Evolutionary conservation across 2,329 filamentous ascomycete genomes (phyloP).

Genomic region (Talaromyces sp.): DNA sequence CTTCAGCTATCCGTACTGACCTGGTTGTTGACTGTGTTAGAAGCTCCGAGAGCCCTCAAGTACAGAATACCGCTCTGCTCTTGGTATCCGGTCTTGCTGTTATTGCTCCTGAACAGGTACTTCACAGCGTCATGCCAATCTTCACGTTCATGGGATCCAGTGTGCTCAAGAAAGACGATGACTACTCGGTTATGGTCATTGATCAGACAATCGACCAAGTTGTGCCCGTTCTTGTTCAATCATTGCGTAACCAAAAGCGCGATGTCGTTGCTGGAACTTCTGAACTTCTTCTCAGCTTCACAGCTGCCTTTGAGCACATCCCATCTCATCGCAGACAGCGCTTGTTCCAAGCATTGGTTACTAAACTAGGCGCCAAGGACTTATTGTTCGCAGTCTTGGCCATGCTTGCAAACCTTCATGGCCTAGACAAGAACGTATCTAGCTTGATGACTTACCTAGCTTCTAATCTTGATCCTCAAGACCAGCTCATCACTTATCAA

Average conservation of each 20-base stretch:
- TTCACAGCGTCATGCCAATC: constrained; percentile 98
- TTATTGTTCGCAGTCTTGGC: constrained; percentile 84
- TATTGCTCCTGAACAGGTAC: constrained; percentile 82
- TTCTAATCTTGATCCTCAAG: constrained; percentile 67
- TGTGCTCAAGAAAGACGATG: constrained; percentile 86
- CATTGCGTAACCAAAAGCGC: constrained; percentile 73
- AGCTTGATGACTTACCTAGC: constrained; percentile 75
- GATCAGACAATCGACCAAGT: constrained; percentile 92
- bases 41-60: constrained; percentile 84
- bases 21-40: constrained; percentile 92
- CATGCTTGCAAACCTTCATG: constrained; percentile 88
- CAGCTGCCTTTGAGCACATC: constrained; percentile 93
- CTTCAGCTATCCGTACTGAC: constrained; percentile 79
- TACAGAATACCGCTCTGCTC: constrained; percentile 87
- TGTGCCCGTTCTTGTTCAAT: constrained; percentile 84
- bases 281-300: constrained; percentile 91
- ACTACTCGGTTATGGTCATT: constrained; percentile 95
- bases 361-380: constrained; percentile 80
- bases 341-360: constrained; percentile 79
- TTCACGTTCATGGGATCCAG: constrained; percentile 98
- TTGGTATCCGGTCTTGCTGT: constrained; percentile 83
- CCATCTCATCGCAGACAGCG: constrained; percentile 79
- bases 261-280: constrained; percentile 78
- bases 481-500: constrained; percentile 72
- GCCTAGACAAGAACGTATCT: constrained; percentile 69